Base-by-base conservation (phyloP, 1,284 basidiomycete genomes). In the Rhodotorula sp. region DNA sequence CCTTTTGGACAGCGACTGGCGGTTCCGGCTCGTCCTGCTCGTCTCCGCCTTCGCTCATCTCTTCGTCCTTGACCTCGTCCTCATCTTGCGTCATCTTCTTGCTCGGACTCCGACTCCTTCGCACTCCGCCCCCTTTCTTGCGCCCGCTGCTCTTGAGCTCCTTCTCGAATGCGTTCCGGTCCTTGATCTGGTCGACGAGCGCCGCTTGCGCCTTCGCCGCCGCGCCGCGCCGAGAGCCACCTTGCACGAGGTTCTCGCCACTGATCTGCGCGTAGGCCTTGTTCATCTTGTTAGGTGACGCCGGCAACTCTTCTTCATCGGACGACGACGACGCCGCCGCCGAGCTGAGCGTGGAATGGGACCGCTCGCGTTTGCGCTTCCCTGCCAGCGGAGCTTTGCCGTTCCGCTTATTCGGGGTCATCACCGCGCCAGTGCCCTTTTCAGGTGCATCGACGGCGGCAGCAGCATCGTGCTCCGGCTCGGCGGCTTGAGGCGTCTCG, bases 161-260 rank as follows among this genome's bases (percentile, higher is more conserved):
- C 59, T 67, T 31, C 31, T 91, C 86, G 76, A 85, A 92, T 69
- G 82, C 85, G 59, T 87, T 76, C 16, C 91, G 83, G 76, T 93
- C 91, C 0, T 90, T 88, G 87, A 92, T 91, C 72, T 85, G 85
- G 19, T 89, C 85, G 50, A 85, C 85, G 56, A 93, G 80, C 74
- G 83, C 84, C 73, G 86, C 83, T 5, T 83, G 84, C 3, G 90
- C 91, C 75, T 85, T 87, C 21, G 84, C 83, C 1, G 91, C 90
- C 15, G 91, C 91, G 28, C 82, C 84, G 23, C 81, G 80, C 18
- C 76, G 69, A 2, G 75, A 69, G 15, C 78, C 74, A 2, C 72
- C 64, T 1, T 59, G 52, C 28, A 75, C 59, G 34, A 75, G 47
- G 31, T 75, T 75, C 31, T 64, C 59, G 21, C 61, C 31, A 34